Evolutionary conservation across 495 filamentous ascomycete genomes (phyloP).

Genomic region (Daldinia childiae): DNA sequence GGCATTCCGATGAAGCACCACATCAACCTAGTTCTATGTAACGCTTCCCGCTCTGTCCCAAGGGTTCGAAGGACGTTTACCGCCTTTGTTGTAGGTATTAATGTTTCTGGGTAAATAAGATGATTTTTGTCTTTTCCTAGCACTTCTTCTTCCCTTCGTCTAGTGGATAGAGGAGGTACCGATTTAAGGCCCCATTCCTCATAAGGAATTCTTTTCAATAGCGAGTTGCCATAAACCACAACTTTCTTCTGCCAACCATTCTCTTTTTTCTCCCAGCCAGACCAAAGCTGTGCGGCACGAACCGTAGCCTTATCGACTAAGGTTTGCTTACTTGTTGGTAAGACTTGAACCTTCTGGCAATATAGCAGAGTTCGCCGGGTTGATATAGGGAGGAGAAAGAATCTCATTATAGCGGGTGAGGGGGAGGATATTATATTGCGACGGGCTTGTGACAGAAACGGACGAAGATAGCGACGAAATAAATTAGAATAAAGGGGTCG

Average conservation of each 20-base stretch:
- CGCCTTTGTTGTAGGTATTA: constrained; percentile 71
- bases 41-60: constrained; percentile 77
- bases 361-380: constrained; percentile 92
- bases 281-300: constrained; percentile 79
- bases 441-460: not conserved
- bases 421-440: constrained; percentile 8
- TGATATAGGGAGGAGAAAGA: constrained; percentile 95
- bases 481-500: constrained; percentile 10
- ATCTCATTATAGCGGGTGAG: constrained; percentile 72
- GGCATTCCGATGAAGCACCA: constrained; percentile 87
- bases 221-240: constrained; percentile 84
- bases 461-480: not conserved
- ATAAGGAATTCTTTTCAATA: constrained; percentile 86
- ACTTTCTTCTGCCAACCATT: constrained; percentile 86
- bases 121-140: constrained; percentile 74
- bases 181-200: constrained; percentile 98
- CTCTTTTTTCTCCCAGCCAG: constrained; percentile 84
- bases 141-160: constrained; percentile 68
- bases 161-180: constrained; percentile 81
- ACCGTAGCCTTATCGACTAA: constrained; percentile 69
- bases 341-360: constrained; percentile 74
- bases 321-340: constrained; percentile 59
- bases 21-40: constrained; percentile 78
- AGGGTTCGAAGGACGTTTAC: constrained; percentile 68
- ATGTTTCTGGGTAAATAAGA: constrained; percentile 77